Conservation (phyloP, 2,329 filamentous ascomycete species). For the Talaromyces sp. region DNA sequence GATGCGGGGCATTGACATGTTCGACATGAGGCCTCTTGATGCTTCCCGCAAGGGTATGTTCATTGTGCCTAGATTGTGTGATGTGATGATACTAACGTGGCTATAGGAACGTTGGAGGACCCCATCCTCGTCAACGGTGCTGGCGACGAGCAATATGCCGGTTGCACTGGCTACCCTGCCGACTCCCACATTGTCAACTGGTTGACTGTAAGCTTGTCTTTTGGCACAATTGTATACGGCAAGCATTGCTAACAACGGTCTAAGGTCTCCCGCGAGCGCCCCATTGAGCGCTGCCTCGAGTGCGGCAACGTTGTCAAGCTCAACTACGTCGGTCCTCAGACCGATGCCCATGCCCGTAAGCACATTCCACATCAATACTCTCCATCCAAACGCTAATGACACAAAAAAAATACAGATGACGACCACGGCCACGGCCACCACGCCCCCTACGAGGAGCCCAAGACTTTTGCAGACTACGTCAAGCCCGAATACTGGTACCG, state of each 20-base stretch:
- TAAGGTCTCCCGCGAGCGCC: conserved; percentile 81
- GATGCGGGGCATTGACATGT: conserved; percentile 97
- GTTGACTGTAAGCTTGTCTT: conserved; percentile 70
- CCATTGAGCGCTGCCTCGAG: conserved; percentile 91
- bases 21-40: conserved; percentile 97
- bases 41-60: conserved; percentile 75
- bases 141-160: conserved; percentile 93
- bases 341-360: conserved; percentile 63
- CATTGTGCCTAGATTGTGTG: not conserved
- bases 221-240: not conserved
- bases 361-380: conserved; percentile 8
- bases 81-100: not conserved
- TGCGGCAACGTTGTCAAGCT: conserved; percentile 97
- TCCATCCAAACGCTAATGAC: no score
- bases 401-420: conserved; percentile 10
- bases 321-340: conserved; percentile 85
- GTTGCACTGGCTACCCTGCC: conserved; percentile 89
- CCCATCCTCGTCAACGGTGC: conserved; percentile 88
- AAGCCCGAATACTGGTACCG: conserved; percentile 88
- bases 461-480: conserved; percentile 95
- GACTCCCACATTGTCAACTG: conserved; percentile 90
- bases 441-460: conserved; percentile 68
- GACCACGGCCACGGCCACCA: conserved; percentile 45
- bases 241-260: not conserved
- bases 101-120: conserved; percentile 75